Evolutionary conservation across 2,329 filamentous ascomycete genomes (phyloP), one percentile per base, ranked within the genome.

Genomic region (Monosporascus sp.): DNA sequence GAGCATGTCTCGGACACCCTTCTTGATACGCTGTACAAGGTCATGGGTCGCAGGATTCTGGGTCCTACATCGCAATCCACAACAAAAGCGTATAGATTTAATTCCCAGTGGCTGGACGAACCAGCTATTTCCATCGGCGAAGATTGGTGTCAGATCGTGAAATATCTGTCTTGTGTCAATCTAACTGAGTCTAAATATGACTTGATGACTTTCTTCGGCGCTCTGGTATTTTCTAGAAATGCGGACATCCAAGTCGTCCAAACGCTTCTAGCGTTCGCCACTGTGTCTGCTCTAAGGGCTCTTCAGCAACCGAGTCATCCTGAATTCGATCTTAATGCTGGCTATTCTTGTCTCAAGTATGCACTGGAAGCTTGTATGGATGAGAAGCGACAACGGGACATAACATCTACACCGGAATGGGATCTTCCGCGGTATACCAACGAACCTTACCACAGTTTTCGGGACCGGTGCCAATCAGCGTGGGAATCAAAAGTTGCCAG

Each of bases 191-290:
- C 63, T 45, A 66, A 58, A 44, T 68, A 63, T 43, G 57, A 53
- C 8, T 51, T 71, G 16, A 66, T 69, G 57, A 56, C 68, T 3
- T 56, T 63, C 17, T 56, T 71, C 9, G 56, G 59, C 5, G 63
- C 62, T 2, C 46, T 71, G 2, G 40, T 62, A 9, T 69, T 60
- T 50, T 60, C 61, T 0, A 40, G 55, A 27, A 24, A 62, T 9
- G 57, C 56, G 7, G 54, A 67, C 3, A 37, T 54, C 24, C 40
- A 56, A n/a, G 37, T 70, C 14, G 50, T 69, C 27, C 59, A 65
- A 26, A 63, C 66, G 1, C 56, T 72, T 5, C 54, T 71, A 8
- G 64, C 66, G 20, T 62, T 70, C 48, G 61, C 65, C 17, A 65
- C 61, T 9, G 51, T 60, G 2, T 54, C 59, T 3, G 36, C 41